Evolutionary conservation across 345 rosid species (phyloP).

Genomic region (Rhodomyrtus tomentosa): DNA sequence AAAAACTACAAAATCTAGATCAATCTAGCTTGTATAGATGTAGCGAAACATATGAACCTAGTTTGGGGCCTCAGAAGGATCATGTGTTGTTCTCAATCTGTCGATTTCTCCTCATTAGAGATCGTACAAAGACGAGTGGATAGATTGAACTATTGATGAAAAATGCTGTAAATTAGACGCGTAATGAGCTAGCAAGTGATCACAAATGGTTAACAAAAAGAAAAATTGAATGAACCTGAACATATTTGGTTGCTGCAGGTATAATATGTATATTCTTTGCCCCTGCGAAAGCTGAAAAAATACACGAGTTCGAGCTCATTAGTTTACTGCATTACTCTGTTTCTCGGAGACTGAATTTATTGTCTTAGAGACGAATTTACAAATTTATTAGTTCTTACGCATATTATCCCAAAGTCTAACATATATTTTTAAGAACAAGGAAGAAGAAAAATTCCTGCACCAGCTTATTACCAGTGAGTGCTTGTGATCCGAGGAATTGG

Average conservation of each 20-base stretch:
- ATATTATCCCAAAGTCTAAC: neutral
- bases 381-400: neutral
- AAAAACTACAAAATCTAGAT: neutral
- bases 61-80: neutral
- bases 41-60: neutral
- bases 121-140: neutral
- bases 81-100: neutral
- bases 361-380: neutral
- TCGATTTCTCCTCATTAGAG: neutral
- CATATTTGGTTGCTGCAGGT: slow-evolving; percentile 73
- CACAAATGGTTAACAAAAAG: neutral
- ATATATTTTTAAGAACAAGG: neutral
- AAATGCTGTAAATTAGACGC: too few relatives aligned
- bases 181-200: neutral
- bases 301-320: neutral
- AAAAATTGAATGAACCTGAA: slow-evolving; percentile 41
- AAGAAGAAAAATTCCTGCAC: neutral
- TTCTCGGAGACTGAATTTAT: neutral
- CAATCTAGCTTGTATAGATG: slow-evolving; percentile 13
- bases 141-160: neutral
- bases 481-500: slow-evolving; percentile 58
- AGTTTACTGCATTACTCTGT: neutral
- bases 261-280: slow-evolving; percentile 58
- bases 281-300: slow-evolving; percentile 72
- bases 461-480: slow-evolving; percentile 50